A percentile compares a stretch with the other conserved stretches of the same genome.
Conservation (phyloP, 768 basidiomycete genomes). For the Paxillus involutus region DNA sequence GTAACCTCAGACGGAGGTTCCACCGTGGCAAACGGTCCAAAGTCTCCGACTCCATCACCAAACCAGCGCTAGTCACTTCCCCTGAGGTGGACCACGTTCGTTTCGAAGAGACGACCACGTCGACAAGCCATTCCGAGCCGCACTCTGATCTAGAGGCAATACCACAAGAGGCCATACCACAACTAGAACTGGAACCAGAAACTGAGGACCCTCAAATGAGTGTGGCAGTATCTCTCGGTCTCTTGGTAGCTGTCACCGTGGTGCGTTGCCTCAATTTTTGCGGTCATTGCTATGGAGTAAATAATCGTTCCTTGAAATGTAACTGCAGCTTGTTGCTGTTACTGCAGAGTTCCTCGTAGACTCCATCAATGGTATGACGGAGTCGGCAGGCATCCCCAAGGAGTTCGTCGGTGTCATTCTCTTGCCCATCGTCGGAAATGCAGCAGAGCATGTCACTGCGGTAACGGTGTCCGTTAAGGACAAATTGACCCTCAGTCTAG, state of each 20-base stretch:
- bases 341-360: conserved; percentile 72
- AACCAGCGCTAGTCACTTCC: conserved; percentile 9
- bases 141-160: conserved; percentile 10
- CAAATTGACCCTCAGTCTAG: conserved; percentile 83
- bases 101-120: not conserved
- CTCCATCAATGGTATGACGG: conserved; percentile 77
- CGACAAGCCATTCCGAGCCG: not conserved
- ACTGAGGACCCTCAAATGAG: conserved; percentile 53
- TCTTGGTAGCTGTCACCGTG: conserved; percentile 60
- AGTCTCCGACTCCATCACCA: not conserved
- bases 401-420: conserved; percentile 89
- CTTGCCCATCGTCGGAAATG: conserved; percentile 90
- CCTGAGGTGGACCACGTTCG: not conserved
- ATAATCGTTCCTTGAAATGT: not conserved
- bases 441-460: conserved; percentile 90
- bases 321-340: conserved; percentile 48
- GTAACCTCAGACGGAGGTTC: conserved; percentile 15
- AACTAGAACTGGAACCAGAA: conserved; percentile 21
- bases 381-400: conserved; percentile 52
- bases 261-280: conserved; percentile 37
- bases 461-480: conserved; percentile 90
- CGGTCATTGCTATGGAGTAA: not conserved
- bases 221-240: conserved; percentile 48
- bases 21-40: conserved; percentile 10
- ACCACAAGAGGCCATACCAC: not conserved